Evolutionary conservation across 768 basidiomycete genomes (phyloP).

Genomic region (Sarcodon sp.): DNA sequence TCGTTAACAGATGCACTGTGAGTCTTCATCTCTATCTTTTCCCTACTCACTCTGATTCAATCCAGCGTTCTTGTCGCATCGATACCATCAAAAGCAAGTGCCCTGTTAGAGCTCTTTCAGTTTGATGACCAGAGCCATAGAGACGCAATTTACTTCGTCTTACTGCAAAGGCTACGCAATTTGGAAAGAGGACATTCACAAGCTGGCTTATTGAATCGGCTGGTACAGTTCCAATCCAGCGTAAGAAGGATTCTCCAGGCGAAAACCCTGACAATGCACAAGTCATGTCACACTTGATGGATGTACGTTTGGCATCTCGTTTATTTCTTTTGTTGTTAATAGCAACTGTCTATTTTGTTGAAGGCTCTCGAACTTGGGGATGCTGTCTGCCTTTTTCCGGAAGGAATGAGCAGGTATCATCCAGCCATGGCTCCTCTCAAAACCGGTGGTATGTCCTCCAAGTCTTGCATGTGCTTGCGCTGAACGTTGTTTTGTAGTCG

Average conservation of each 20-base stretch:
- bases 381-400: conserved; percentile 75
- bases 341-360: neutral
- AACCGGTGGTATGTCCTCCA: conserved; percentile 51
- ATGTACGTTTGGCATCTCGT: conserved; percentile 25
- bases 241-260: conserved; percentile 49
- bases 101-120: neutral
- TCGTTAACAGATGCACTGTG: conserved; percentile 81
- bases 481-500: conserved; percentile 30
- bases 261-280: conserved; percentile 53
- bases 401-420: conserved; percentile 77
- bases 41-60: neutral
- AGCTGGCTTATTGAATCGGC: conserved; percentile 86
- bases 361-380: conserved; percentile 70
- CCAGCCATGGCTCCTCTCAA: conserved; percentile 81
- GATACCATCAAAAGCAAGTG: conserved; percentile 50
- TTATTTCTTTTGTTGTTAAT: no score
- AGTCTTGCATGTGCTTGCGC: conserved; percentile 1
- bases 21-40: conserved; percentile 12
- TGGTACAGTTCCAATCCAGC: conserved; percentile 74
- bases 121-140: conserved; percentile 19
- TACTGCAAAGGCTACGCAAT: conserved; percentile 83
- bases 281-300: conserved; percentile 55
- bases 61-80: conserved; percentile 59
- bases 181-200: conserved; percentile 72
- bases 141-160: conserved; percentile 69